Evolutionary conservation across 2,329 filamentous ascomycete species (phyloP), one percentile per base, ranked within the genome.

Genomic region (Verticillium dahliae): DNA sequence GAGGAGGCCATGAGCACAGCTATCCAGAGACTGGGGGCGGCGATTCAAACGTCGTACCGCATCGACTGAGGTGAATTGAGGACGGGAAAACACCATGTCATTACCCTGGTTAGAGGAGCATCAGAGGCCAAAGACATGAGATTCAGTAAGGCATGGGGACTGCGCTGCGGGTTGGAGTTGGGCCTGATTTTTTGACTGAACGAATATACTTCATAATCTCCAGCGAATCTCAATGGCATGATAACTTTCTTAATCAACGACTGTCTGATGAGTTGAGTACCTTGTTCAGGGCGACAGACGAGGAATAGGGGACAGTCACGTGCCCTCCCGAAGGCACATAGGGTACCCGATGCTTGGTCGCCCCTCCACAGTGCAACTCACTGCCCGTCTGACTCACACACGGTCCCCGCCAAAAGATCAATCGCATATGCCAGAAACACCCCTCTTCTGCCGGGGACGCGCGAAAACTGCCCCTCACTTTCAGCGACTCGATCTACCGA

Each of bases 1-100:
- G 81, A 83, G 14, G 84, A 87, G 60, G 85, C 87, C 67, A 92
- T 94, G 81, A 80, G 80, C 2, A 84, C 87, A 69, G 90, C 90
- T 1, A 91, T 92, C 62, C 80, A 81, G 65, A 80, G 94, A 62
- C 89, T 99, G 67, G 92, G 91, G 0, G 81, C 83, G 61, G 90
- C 92, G 7, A 79, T 98, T 50, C 83, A 85, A 66, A 82, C 80
- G 65, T 84, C 79, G 62, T 86, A 82, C 66, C 73, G 73, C 31
- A 69, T 74, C 61, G 66, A 70, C 13, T 76, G 65, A 15, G 10
- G 54, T 18, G 11, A 18, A 52, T 9, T 9, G 2, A 13, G 3
- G 35, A 37, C 35, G 2, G 4, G 35, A 13, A 37, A 37, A 37
- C 9, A 37, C 9, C 35, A 37, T 37, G 27, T 31, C 27, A 22